Conservation (phyloP, 495 filamentous ascomycete genomes). For the Tuber aestivum region DNA sequence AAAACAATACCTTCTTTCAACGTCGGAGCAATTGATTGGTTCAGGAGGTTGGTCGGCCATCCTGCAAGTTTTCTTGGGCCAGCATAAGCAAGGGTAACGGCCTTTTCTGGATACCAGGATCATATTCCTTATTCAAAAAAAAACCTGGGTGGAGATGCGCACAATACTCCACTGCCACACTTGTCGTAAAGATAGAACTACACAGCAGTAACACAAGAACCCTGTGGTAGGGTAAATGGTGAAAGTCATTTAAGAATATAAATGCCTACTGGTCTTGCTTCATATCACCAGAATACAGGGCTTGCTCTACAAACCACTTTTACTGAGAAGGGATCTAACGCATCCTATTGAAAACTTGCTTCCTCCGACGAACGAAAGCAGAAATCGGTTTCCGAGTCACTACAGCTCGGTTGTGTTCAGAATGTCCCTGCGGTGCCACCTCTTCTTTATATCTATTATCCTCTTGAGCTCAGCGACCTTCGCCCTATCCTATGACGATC, state of each 20-base stretch:
- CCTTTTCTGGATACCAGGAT: neutral
- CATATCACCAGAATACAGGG: neutral
- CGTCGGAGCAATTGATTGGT: neutral
- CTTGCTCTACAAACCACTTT: neutral
- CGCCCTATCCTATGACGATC: neutral
- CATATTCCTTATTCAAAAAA: neutral
- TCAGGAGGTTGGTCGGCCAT: neutral
- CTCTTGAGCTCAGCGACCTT: neutral
- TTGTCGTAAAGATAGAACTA: neutral
- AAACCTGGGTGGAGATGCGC: neutral
- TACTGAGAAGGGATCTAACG: neutral
- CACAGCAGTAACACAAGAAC: neutral
- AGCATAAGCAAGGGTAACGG: no score
- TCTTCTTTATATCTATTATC: neutral
- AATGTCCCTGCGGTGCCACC: neutral
- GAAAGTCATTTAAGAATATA: neutral
- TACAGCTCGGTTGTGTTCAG: neutral
- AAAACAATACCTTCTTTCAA: neutral
- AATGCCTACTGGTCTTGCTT: neutral
- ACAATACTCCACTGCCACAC: neutral
- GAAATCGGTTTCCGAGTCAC: neutral
- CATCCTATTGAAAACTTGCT: neutral
- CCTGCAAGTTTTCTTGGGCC: neutral
- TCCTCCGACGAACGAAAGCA: neutral
- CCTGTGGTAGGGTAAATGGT: neutral